A percentile compares a stretch with the other conserved stretches of the same genome.
phyloP scores from a whole-genome alignment of 164 flowering plant species.

The Magnolia changhungtana region DNA sequence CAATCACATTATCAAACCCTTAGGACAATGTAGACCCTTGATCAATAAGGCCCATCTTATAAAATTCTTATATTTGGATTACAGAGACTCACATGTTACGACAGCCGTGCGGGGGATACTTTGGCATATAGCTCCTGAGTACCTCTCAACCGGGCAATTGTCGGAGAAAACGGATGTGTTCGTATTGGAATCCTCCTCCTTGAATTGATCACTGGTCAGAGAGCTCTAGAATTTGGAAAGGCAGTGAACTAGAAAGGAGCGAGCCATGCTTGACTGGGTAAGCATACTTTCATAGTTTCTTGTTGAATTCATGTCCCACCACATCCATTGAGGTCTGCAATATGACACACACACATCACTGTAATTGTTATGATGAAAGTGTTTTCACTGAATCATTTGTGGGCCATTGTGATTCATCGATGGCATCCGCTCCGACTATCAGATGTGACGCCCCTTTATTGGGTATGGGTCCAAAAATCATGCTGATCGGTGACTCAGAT shows the following conservation, averaged over 20 bases:
- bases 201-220: constrained; percentile 79
- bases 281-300: neutral
- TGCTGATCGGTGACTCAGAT: too few relatives aligned
- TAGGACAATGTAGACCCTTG: too few relatives aligned
- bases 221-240: constrained; percentile 83
- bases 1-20: too few relatives aligned
- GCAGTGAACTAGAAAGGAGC: constrained; percentile 72
- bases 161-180: constrained; percentile 95
- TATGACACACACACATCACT: too few relatives aligned
- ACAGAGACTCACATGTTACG: constrained; percentile 84
- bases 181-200: constrained; percentile 89
- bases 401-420: too few relatives aligned
- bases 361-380: too few relatives aligned
- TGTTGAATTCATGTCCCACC: neutral
- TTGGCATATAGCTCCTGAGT: constrained; percentile 93
- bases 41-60: too few relatives aligned
- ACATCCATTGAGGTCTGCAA: neutral
- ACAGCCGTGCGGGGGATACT: constrained; percentile 91
- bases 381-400: too few relatives aligned
- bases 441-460: too few relatives aligned
- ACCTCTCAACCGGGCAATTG: constrained; percentile 88
- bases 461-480: too few relatives aligned
- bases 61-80: constrained; percentile 30
- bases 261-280: constrained; percentile 84
- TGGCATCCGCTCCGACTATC: too few relatives aligned